Evolutionary conservation across 257 asterid genomes (phyloP), one percentile per base, ranked within the genome.

Genomic region (Nicotiana otophora): DNA sequence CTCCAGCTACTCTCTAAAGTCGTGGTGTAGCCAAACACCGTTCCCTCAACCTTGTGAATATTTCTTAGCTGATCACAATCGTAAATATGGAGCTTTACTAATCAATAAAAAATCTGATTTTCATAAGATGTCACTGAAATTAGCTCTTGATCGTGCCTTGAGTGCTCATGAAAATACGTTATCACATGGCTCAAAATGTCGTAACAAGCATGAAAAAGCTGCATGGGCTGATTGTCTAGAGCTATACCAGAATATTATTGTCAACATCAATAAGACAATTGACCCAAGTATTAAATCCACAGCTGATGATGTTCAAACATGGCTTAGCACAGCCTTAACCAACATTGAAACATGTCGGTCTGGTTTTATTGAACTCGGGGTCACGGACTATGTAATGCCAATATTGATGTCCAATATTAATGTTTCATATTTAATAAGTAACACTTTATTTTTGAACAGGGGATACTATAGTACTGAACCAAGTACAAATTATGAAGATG

Each of bases 151-250:
- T 11, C 92, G 93, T 0, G 93, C 95, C 85, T 39, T 84, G 78
- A 84, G 83, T 42, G 98, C 92, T 0, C 80, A 80, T 2, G 76
- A 4, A 16, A 83, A 83, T 53, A 26, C 91, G 0, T 28, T 86
- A 64, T 33, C 84, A 3, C 90, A 93, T 28, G 98, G 97, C 5
- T 28, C 91, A 6, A 92, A 87, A 54, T 94, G 96, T 20, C 90
- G 94, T 0, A 85, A 84, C 28, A 31, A 67, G 4, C 86, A 72
- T 0, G 98, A 94, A 84, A 92, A 88, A 83, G 92, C 92, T 10
- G 98, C 98, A 19, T 96, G 97, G 98, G 81, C 88, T 5, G 98
- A 96, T 81, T 96, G 99, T 82, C 14, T 96, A 28, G 91, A 89
- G 86, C 87, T 96, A 0, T 92, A 96, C 62, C 90, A 90, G 54